A percentile compares a stretch with the other conserved stretches of the same genome.
Evolutionary conservation across 129 eudicot genomes (phyloP).

Genomic region (Tagetes erecta): DNA sequence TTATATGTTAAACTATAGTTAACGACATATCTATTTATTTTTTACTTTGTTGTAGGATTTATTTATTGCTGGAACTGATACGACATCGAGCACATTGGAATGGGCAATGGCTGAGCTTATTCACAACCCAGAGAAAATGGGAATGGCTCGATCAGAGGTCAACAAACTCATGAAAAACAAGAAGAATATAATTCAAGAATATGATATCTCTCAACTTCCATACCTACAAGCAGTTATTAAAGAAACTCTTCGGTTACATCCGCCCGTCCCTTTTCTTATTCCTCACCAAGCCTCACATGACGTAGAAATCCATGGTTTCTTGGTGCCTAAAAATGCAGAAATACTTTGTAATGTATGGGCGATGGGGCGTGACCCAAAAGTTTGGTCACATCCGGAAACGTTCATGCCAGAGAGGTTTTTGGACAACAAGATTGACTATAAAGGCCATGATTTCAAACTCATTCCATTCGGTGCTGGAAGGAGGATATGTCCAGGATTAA

Average conservation of each 20-base stretch:
- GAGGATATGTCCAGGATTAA: constrained; percentile 25
- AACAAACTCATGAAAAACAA: constrained; percentile 20
- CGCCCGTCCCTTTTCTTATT: constrained; percentile 36
- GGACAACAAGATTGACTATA: constrained; percentile 14
- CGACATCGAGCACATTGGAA: constrained; percentile 37
- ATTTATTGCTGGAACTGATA: constrained; percentile 47
- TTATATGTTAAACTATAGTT: too few species aligned
- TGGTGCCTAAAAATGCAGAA: constrained; percentile 27
- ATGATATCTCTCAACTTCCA: constrained; percentile 37
- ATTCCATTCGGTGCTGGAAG: constrained; percentile 30
- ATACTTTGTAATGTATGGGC: constrained; percentile 24
- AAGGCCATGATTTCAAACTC: constrained; percentile 24
- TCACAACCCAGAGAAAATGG: constrained; percentile 17
- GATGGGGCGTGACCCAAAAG: constrained; percentile 12
- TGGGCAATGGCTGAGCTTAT: constrained; percentile 51
- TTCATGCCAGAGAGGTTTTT: constrained; percentile 28
- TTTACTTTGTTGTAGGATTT: background rate
- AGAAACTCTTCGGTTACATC: constrained; percentile 46
- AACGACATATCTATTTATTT: too few species aligned
- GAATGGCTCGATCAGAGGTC: constrained; percentile 18
- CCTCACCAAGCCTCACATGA: constrained; percentile 36
- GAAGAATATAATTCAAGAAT: constrained; percentile 22
- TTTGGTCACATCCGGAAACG: constrained; percentile 10
- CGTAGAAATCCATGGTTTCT: constrained; percentile 13
- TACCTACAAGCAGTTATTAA: constrained; percentile 43